phyloP scores from a whole-genome alignment of 441 rosid genomes.

The Adansonia rubrostipa region DNA sequence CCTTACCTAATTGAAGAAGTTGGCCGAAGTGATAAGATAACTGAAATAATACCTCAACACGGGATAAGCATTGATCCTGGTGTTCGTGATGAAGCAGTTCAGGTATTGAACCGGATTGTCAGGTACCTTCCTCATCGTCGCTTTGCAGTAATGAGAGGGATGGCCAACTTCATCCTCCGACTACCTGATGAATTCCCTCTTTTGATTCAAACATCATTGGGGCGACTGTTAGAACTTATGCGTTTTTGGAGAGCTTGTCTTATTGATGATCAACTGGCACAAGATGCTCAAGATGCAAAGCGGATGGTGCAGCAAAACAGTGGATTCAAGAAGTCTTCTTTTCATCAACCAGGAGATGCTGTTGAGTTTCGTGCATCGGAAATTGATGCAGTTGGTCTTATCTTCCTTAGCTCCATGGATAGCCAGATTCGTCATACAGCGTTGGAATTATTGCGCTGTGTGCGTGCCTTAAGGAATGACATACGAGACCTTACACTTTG shows the following conservation, averaged over 20 bases:
- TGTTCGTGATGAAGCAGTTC: conserved; percentile 99
- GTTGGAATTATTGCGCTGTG: conserved; percentile 93
- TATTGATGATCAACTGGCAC: conserved; percentile 67
- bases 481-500: conserved; percentile 66
- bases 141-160: conserved; percentile 98
- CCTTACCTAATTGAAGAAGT: conserved; percentile 98
- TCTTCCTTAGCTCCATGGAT: conserved; percentile 96
- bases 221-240: conserved; percentile 96
- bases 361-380: conserved; percentile 91
- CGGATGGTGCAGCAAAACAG: conserved; percentile 53
- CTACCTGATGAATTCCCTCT: conserved; percentile 99
- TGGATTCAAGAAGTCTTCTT: conserved; percentile 77
- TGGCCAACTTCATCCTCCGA: conserved; percentile 92
- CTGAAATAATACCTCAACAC: conserved; percentile 99
- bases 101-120: conserved; percentile 92
- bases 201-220: conserved; percentile 95
- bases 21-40: conserved; percentile 96
- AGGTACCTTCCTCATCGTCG: conserved; percentile 95
- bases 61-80: conserved; percentile 99
- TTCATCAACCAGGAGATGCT: conserved; percentile 69
- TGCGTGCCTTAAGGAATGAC: conserved; percentile 93
- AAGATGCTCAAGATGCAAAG: conserved; percentile 52
- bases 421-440: conserved; percentile 99
- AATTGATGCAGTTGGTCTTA: conserved; percentile 98
- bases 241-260: conserved; percentile 98